Conservation (phyloP, 2,329 filamentous ascomycete species). For the Chrysosporium keratinophilum region DNA sequence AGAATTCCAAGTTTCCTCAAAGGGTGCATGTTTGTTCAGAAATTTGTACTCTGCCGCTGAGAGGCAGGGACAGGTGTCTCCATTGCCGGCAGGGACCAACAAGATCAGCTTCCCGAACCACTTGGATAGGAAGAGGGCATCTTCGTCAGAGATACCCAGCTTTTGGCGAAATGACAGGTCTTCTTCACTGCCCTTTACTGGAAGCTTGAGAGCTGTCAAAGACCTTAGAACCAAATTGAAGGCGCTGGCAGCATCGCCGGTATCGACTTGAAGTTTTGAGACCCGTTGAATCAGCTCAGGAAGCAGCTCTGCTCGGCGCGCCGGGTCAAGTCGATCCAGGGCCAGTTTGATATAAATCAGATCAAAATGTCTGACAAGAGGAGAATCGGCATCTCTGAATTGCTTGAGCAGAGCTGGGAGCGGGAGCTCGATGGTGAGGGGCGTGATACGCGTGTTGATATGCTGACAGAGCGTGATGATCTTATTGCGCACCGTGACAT, state of each 20-base stretch:
- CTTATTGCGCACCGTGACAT: constrained; percentile 70
- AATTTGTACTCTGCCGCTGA: constrained; percentile 58
- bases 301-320: constrained; percentile 62
- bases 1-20: constrained; percentile 51
- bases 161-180: constrained; percentile 57
- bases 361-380: constrained; percentile 78
- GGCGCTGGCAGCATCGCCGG: constrained; percentile 52
- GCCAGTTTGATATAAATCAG: constrained; percentile 83
- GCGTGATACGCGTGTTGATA: constrained; percentile 54
- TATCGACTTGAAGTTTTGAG: constrained; percentile 19
- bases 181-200: constrained; percentile 66
- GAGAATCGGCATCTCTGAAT: constrained; percentile 67
- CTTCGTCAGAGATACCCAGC: constrained; percentile 58
- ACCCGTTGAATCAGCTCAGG: constrained; percentile 60
- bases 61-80: constrained; percentile 49
- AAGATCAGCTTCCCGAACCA: constrained; percentile 72
- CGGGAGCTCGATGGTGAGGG: constrained; percentile 61
- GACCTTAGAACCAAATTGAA: constrained; percentile 77
- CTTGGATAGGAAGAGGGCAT: constrained; percentile 61
- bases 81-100: constrained; percentile 43
- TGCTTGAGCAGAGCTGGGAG: constrained; percentile 77
- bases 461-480: constrained; percentile 62
- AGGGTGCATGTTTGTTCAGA: constrained; percentile 48
- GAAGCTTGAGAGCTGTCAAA: constrained; percentile 56
- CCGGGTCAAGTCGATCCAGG: constrained; percentile 48